phyloP scores from a whole-genome alignment of 768 basidiomycete species.

The Amanita rimosa region DNA sequence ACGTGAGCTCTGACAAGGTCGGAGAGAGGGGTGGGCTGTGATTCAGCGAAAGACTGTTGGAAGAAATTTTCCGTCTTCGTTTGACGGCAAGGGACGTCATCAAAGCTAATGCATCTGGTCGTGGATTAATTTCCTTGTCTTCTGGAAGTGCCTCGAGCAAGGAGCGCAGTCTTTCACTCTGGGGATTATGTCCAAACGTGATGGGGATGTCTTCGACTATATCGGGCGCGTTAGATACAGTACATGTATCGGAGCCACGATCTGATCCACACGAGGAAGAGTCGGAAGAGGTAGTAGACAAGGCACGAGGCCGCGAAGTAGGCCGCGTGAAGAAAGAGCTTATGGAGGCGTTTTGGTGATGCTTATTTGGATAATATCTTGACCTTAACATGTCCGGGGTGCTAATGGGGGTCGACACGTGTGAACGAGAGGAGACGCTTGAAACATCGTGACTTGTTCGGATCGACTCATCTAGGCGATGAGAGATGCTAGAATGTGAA shows the following conservation, averaged over 20 bases:
- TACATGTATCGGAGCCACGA: conserved; percentile 21
- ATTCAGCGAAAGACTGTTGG: background rate
- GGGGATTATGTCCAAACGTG: conserved; percentile 32
- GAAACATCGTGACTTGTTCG: background rate
- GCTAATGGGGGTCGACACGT: background rate
- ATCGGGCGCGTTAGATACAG: conserved; percentile 18
- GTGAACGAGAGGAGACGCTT: conserved; percentile 7
- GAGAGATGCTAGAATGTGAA: conserved; percentile 15
- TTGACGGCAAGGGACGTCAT: conserved; percentile 5
- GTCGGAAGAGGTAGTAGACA: conserved; percentile 31
- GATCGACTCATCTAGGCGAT: background rate
- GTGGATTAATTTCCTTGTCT: conserved; percentile 25
- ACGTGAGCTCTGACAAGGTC: background rate
- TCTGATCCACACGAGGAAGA: conserved; percentile 30
- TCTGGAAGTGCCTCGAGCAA: conserved; percentile 42
- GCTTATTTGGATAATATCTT: conserved; percentile 8
- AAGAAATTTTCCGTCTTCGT: background rate
- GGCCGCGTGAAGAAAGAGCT: conserved; percentile 1
- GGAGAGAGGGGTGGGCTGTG: conserved; percentile 4
- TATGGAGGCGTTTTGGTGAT: conserved; percentile 11
- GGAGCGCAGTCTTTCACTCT: conserved; percentile 18
- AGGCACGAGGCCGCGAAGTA: conserved; percentile 21
- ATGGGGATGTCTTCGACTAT: conserved; percentile 29
- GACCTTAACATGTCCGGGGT: conserved; percentile 1
- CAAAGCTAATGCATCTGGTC: conserved; percentile 1